Conservation (phyloP, 2,329 filamentous ascomycete species). For the Curvularia spicifera region DNA sequence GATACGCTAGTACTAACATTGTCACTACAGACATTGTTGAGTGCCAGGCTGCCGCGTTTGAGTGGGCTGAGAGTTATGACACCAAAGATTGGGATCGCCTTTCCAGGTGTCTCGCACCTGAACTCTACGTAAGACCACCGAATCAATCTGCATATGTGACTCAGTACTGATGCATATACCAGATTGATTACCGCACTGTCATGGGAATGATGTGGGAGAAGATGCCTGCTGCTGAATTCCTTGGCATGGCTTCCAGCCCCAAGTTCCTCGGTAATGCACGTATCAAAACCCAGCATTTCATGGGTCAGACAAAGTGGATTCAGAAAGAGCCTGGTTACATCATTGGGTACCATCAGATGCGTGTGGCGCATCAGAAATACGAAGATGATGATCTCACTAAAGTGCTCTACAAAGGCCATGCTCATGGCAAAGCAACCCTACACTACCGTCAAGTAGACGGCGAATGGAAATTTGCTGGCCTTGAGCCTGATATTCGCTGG, state of each 20-base stretch:
- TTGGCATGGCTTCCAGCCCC: slow-evolving; percentile 13
- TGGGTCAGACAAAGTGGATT: slow-evolving; percentile 16
- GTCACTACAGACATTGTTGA: slow-evolving; percentile 4
- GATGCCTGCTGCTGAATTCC: slow-evolving; percentile 20
- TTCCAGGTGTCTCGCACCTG: slow-evolving; percentile 7
- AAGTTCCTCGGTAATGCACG: slow-evolving; percentile 17
- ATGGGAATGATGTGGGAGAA: slow-evolving; percentile 15
- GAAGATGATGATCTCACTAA: background rate
- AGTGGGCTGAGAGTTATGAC: slow-evolving; percentile 20
- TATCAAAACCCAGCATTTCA: slow-evolving; percentile 21
- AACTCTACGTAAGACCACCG: slow-evolving; percentile 2
- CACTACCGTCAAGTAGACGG: background rate
- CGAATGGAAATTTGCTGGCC: slow-evolving; percentile 2
- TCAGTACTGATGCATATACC: background rate
- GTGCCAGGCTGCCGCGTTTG: slow-evolving; percentile 12
- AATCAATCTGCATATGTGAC: background rate
- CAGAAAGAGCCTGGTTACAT: slow-evolving; percentile 3
- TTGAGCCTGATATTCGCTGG: slow-evolving; percentile 3
- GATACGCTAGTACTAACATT: background rate
- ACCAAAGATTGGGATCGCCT: slow-evolving; percentile 20
- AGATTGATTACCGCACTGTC: slow-evolving; percentile 16
- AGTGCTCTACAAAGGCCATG: slow-evolving; percentile 1
- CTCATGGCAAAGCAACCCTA: background rate
- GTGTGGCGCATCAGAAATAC: slow-evolving; percentile 4
- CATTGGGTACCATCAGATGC: slow-evolving; percentile 18